Base-by-base conservation (phyloP, 257 asterid species). In the Scutellaria galericulata region DNA sequence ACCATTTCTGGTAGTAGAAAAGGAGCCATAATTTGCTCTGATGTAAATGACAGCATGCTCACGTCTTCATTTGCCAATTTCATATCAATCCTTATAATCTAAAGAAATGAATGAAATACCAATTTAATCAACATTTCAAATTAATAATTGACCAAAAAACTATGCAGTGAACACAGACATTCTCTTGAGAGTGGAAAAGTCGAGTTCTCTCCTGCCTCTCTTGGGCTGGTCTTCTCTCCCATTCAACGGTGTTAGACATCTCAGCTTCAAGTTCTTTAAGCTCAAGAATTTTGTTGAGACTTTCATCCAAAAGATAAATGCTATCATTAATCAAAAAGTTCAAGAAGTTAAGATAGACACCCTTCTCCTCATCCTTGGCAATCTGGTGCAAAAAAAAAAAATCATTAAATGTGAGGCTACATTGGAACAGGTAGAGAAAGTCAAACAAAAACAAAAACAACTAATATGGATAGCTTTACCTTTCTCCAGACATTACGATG, bases 201-300 rank as follows among this genome's bases (percentile, higher is more conserved):
- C 96, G 88, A 77, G 98, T 93, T 80, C 97, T 86, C 89, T 91
- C 97, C 88, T 93, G 98, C 79, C 97, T 87, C 82, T 90, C 98
- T 73, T 91, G 96, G 73, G 94, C 88, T 35, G 96, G 90, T 74
- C 96, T 85, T 68, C 82, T 83, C 83, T 95, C 99, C 99, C 99
- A 95, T 71, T 90, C 99, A 39, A 71, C 87, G 7, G 86, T 85
- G 77, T 95, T 95, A 44, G 98, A 90, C 96, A 95, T 95, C 90
- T 95, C 98, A 54, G 98, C 96, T 84, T 92, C 99, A 67, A 92
- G 79, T 84, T 84, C 98, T 92, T 94, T 94, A 40, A 83, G 86
- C 79, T 91, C 99, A 66, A 94, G 97, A 79, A 94, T 94, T 81
- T 94, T 94, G 70, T 94, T 94, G 60, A 94, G 96, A 88, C 99